These are phyloP conservation scores for Hypomontagnella submonticulosa DNA, from an alignment of 495 filamentous ascomycete genomes.

Conservation along the genomic window DNA sequence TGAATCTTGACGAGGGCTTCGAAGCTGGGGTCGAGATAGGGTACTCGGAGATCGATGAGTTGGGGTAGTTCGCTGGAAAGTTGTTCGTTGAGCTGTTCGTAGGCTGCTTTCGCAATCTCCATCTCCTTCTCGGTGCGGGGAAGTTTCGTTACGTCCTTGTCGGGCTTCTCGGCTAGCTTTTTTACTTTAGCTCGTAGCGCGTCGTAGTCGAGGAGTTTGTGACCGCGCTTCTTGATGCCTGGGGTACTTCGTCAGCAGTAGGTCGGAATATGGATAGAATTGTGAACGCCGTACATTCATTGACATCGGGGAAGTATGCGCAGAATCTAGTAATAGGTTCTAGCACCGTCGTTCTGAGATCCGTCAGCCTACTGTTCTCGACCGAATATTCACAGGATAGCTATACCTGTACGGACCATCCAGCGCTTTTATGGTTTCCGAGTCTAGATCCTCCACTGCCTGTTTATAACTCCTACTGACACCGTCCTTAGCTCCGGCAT, in stretches of 20 bases:
- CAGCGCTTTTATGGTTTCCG: conserved; percentile 96
- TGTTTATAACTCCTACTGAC: conserved; percentile 97
- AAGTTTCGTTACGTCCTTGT: conserved; percentile 96
- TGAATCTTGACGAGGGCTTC: conserved; percentile 99
- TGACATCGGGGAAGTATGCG: conserved; percentile 98
- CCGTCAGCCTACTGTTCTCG: conserved; percentile 8
- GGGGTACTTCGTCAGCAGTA: conserved; percentile 18
- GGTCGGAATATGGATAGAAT: not conserved
- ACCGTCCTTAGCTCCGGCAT: conserved; percentile 92
- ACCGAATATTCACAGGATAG: not conserved
- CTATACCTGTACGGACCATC: conserved; percentile 92
- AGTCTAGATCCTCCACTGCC: conserved; percentile 95
- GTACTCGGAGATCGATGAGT: conserved; percentile 95
- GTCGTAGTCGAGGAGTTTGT: conserved; percentile 98
- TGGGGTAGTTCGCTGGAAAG: conserved; percentile 93
- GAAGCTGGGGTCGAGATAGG: conserved; percentile 95
- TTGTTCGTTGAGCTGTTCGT: conserved; percentile 96
- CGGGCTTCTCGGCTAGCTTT: conserved; percentile 95
- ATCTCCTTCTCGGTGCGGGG: conserved; percentile 93
- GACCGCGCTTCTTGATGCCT: conserved; percentile 97
- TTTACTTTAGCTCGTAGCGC: conserved; percentile 94
- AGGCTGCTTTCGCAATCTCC: conserved; percentile 90
- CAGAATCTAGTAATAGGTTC: conserved; percentile 96
- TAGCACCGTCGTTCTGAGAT: conserved; percentile 81
- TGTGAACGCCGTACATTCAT: conserved; percentile 76